Evolutionary conservation across 2,329 filamentous ascomycete genomes (phyloP).

Genomic region (Trichophyton mentagrophytes): DNA sequence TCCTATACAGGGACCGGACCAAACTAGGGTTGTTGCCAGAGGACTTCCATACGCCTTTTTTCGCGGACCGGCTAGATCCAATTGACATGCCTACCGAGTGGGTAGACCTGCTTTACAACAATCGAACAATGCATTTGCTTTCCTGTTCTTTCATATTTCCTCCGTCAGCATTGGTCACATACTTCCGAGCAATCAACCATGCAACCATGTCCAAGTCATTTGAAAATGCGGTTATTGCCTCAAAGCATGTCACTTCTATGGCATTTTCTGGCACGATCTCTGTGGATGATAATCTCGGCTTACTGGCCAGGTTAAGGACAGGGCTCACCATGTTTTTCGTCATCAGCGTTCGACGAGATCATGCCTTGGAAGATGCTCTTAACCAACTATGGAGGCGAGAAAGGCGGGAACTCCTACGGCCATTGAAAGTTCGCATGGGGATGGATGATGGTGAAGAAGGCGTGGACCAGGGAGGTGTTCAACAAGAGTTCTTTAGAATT

Average conservation of each 20-base stretch:
- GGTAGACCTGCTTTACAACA: conserved; percentile 49
- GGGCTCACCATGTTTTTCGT: conserved; percentile 60
- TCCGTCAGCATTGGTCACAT: conserved; percentile 58
- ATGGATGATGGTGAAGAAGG: conserved; percentile 75
- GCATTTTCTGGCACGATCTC: conserved; percentile 29
- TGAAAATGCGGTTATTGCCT: conserved; percentile 48
- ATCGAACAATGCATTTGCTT: conserved; percentile 58
- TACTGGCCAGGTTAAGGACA: conserved; percentile 51
- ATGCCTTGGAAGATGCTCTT: conserved; percentile 60
- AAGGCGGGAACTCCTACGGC: conserved; percentile 65
- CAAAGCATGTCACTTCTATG: conserved; percentile 35
- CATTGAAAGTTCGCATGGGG: conserved; percentile 77
- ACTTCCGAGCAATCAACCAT: conserved; percentile 82
- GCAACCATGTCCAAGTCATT: conserved; percentile 70
- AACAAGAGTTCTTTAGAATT: conserved; percentile 89
- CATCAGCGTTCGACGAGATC: conserved; percentile 53
- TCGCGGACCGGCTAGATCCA: conserved; percentile 62
- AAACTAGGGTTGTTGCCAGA: conserved; percentile 53
- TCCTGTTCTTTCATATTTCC: conserved; percentile 72
- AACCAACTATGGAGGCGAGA: conserved; percentile 84
- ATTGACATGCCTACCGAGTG: conserved; percentile 63
- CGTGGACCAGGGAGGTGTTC: conserved; percentile 85
- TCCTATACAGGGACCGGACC: conserved; percentile 59
- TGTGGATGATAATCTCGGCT: conserved; percentile 45
- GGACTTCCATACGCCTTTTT: conserved; percentile 62